A percentile compares a stretch with the other conserved stretches of the same genome.
Conservation (phyloP, 2,329 filamentous ascomycete genomes). For the Rhynchosporium agropyri region DNA sequence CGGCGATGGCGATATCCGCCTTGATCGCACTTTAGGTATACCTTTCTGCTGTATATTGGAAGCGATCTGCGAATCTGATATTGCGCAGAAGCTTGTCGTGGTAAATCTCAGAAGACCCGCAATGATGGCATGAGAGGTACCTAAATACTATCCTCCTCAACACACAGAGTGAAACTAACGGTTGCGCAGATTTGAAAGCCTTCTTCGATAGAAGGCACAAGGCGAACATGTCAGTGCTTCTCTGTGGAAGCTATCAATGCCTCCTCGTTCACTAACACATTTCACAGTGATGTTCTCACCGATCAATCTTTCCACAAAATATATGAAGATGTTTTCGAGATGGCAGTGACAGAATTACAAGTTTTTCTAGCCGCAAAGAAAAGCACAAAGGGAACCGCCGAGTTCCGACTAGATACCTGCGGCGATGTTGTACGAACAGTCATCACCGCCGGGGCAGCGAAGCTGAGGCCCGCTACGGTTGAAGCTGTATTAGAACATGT, state of each 20-base stretch:
- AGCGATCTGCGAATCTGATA: not conserved
- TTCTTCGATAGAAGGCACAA: constrained; percentile 38
- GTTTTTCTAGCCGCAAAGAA: constrained; percentile 58
- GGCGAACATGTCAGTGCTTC: constrained; percentile 36
- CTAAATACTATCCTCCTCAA: too few species aligned
- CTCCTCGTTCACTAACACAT: constrained; percentile 20
- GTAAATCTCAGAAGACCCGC: constrained; percentile 15
- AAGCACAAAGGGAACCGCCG: constrained; percentile 52
- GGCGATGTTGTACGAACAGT: constrained; percentile 72
- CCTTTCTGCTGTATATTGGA: not conserved
- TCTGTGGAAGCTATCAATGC: too few species aligned
- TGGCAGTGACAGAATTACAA: constrained; percentile 67
- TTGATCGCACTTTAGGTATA: constrained; percentile 26
- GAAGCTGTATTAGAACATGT: constrained; percentile 80
- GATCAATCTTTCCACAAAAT: constrained; percentile 82
- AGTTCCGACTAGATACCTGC: constrained; percentile 65
- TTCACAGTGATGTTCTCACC: constrained; percentile 51
- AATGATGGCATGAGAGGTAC: constrained; percentile 28
- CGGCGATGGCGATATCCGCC: constrained; percentile 24
- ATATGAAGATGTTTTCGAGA: constrained; percentile 78
- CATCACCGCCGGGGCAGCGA: constrained; percentile 68
- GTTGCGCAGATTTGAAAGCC: constrained; percentile 36
- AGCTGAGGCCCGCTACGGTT: constrained; percentile 76
- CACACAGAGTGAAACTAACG: constrained; percentile 5
- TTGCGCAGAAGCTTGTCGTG: constrained; percentile 9